Evolutionary conservation across 2,329 filamentous ascomycete genomes (phyloP).

Genomic region (Fusarium robinianum): DNA sequence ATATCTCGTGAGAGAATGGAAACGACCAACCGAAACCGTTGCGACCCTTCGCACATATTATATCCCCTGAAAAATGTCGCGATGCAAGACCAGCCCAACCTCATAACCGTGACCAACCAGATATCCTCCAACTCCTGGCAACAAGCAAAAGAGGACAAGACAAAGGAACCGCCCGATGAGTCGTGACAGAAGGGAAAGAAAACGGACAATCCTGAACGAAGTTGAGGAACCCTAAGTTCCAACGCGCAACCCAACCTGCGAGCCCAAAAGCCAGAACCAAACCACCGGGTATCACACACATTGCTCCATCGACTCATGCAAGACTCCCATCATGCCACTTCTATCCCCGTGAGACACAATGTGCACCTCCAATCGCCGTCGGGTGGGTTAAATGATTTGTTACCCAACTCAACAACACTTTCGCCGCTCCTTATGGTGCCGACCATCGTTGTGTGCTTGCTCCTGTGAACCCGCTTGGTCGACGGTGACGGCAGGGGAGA

Average conservation of each 20-base stretch:
- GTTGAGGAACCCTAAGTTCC: conserved; percentile 17
- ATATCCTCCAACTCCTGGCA: conserved; percentile 32
- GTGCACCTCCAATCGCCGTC: background rate
- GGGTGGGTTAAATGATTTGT: background rate
- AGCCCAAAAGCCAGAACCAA: conserved; percentile 22
- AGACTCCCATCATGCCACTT: conserved; percentile 14
- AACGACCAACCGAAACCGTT: background rate
- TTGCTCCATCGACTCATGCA: conserved; percentile 26
- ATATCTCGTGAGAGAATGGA: conserved; percentile 26
- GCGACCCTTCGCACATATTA: conserved; percentile 21
- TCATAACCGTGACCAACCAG: conserved; percentile 17
- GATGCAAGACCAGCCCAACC: conserved; percentile 22
- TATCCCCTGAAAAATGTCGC: conserved; percentile 30
- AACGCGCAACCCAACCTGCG: conserved; percentile 15
- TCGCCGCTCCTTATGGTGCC: conserved; percentile 31
- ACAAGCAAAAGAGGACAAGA: conserved; percentile 14
- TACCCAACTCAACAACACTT: conserved; percentile 38
- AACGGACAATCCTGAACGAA: conserved; percentile 14
- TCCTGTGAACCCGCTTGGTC: conserved; percentile 47
- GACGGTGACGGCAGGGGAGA: conserved; percentile 56
- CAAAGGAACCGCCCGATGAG: conserved; percentile 18
- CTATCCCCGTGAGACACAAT: background rate
- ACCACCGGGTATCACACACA: conserved; percentile 36
- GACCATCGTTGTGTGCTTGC: conserved; percentile 30
- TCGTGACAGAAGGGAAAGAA: conserved; percentile 16